Conservation (phyloP, 2,329 filamentous ascomycete genomes). For the Cladosporium sp. region DNA sequence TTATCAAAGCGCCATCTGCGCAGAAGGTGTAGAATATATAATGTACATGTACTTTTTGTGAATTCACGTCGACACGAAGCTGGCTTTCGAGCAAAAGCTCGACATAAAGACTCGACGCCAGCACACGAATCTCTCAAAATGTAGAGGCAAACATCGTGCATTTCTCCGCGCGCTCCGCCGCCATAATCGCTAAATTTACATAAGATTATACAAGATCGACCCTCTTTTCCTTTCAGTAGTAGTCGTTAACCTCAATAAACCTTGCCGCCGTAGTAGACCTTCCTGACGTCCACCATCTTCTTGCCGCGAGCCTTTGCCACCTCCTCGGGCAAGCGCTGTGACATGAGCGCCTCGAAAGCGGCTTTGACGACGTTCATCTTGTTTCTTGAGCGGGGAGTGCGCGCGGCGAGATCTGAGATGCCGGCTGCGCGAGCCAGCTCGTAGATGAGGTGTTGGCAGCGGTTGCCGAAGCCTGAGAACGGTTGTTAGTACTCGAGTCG, state of each 20-base stretch:
- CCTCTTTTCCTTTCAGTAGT: background rate
- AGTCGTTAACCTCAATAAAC: slow-evolving; percentile 45
- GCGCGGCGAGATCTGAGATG: slow-evolving; percentile 81
- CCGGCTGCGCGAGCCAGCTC: slow-evolving; percentile 88
- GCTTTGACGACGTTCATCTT: slow-evolving; percentile 99
- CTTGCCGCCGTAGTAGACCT: slow-evolving; percentile 91
- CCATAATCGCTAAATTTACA: slow-evolving; percentile 16
- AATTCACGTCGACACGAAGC: too few relatives aligned
- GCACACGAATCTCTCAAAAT: background rate
- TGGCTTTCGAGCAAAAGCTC: too few relatives aligned
- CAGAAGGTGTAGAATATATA: background rate
- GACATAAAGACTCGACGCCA: background rate
- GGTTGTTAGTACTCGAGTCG: slow-evolving; percentile 8
- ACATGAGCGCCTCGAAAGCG: slow-evolving; percentile 75
- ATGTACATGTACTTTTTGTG: too few relatives aligned
- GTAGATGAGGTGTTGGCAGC: slow-evolving; percentile 87
- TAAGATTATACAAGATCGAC: slow-evolving; percentile 15
- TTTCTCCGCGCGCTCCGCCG: background rate
- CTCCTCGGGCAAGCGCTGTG: slow-evolving; percentile 83
- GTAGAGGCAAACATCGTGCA: slow-evolving; percentile 4
- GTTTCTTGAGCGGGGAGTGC: slow-evolving; percentile 82
- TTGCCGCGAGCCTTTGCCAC: slow-evolving; percentile 85
- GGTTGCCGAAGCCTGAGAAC: slow-evolving; percentile 80
- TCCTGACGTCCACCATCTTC: slow-evolving; percentile 94
- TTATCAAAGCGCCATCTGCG: background rate